A percentile compares a stretch with the other conserved stretches of the same genome.
phyloP scores from a whole-genome alignment of 805 yeast genomes.

The Nakazawaea ambrosiae region DNA sequence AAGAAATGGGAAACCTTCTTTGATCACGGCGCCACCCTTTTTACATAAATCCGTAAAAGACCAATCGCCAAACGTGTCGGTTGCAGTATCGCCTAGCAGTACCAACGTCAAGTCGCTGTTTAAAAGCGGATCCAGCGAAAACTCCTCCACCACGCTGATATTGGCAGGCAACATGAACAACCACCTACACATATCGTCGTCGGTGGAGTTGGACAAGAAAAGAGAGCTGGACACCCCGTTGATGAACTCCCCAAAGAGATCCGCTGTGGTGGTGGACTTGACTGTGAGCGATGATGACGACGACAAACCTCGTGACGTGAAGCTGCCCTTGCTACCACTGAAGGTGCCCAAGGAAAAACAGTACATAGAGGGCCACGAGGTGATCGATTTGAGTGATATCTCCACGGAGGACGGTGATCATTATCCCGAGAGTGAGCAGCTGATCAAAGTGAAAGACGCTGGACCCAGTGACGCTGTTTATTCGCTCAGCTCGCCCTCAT shows the following conservation, averaged over 20 bases:
- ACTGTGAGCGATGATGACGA: constrained; percentile 3
- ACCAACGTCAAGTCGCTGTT: neutral
- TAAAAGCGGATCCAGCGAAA: neutral
- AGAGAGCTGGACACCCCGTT: neutral
- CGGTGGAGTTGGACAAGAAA: neutral
- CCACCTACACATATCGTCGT: neutral
- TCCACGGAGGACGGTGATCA: neutral
- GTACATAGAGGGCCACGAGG: constrained; percentile 1
- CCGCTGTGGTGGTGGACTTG: constrained; percentile 4
- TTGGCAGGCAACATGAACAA: neutral
- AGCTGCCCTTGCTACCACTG: neutral
- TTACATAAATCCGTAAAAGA: too few species aligned
- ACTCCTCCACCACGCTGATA: neutral
- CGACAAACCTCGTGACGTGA: neutral
- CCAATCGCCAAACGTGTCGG: neutral
- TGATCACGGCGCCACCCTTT: neutral
- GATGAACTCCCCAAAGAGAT: neutral
- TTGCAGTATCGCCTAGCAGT: neutral
- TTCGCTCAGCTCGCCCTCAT: too few species aligned
- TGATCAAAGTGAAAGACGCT: too few species aligned
- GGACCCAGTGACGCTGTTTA: too few species aligned
- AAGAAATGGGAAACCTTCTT: neutral
- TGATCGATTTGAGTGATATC: constrained; percentile 8
- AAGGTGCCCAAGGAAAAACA: neutral
- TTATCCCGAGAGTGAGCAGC: constrained; percentile 1